phyloP scores from a whole-genome alignment of 805 yeast species.

The Helenozyma baotianmanensis region DNA sequence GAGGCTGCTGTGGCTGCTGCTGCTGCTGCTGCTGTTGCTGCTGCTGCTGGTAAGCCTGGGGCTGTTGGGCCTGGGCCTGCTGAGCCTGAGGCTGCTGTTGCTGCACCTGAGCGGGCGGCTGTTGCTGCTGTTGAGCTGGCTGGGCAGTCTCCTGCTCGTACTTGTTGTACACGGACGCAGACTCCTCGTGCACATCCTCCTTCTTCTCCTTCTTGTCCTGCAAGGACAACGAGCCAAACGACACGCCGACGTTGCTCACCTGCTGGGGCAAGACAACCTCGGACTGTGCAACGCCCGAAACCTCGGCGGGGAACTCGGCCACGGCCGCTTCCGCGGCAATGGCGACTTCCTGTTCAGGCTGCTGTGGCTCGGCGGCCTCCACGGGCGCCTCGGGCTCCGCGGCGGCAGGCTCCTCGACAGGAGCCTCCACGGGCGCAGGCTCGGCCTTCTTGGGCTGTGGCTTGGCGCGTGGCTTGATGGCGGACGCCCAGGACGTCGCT shows the following conservation, averaged over 20 bases:
- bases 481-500: slow-evolving; percentile 62
- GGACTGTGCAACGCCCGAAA: slow-evolving; percentile 38
- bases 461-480: slow-evolving; percentile 46
- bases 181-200: slow-evolving; percentile 12
- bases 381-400: slow-evolving; percentile 15
- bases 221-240: slow-evolving; percentile 56
- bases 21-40: slow-evolving; percentile 5
- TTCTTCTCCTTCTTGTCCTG: slow-evolving; percentile 36
- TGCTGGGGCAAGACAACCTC: slow-evolving; percentile 51
- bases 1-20: slow-evolving; percentile 9
- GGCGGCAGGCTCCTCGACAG: slow-evolving; percentile 45
- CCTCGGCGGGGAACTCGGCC: slow-evolving; percentile 73
- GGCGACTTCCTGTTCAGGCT: no score
- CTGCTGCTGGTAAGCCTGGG: slow-evolving; percentile 1
- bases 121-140: slow-evolving; percentile 15
- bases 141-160: slow-evolving; percentile 5
- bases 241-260: slow-evolving; percentile 50
- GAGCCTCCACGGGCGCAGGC: slow-evolving; percentile 22
- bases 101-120: slow-evolving; percentile 9
- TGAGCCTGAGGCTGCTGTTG: slow-evolving; percentile 20
- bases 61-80: slow-evolving; percentile 25
- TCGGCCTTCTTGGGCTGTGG: slow-evolving; percentile 34
- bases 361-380: no score
- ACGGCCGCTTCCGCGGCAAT: slow-evolving; percentile 13
- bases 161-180: slow-evolving; percentile 3